Conservation (phyloP, 805 yeast genomes). For the Candida nitratophila region DNA sequence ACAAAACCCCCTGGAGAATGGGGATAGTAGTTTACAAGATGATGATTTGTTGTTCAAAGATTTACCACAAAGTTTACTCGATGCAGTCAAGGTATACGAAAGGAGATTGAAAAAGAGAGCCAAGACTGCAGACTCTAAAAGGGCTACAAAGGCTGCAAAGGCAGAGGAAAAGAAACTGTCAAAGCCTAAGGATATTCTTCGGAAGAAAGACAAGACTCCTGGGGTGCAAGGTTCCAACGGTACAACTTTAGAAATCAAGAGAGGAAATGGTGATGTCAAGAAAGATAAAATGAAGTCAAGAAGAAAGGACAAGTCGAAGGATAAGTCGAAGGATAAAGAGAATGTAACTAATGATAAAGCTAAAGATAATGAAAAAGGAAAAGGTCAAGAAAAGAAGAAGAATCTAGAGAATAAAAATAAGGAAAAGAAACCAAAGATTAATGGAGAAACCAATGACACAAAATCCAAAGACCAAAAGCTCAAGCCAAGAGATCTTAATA, state of each 20-base stretch:
- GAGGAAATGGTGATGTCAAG: background rate
- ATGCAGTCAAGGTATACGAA: background rate
- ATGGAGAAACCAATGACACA: too few relatives aligned
- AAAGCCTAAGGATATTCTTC: too few relatives aligned
- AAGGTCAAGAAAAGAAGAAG: background rate
- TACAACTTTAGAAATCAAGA: too few relatives aligned
- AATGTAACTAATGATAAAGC: background rate
- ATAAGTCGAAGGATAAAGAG: slow-evolving; percentile 6
- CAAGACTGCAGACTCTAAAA: background rate
- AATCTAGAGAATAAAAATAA: slow-evolving; percentile 2
- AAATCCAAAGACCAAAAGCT: too few relatives aligned
- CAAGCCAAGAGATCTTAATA: too few relatives aligned
- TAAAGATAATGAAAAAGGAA: background rate
- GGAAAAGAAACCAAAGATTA: background rate
- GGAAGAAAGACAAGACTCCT: too few relatives aligned
- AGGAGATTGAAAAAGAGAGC: background rate
- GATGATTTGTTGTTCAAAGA: slow-evolving; percentile 9
- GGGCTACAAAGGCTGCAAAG: slow-evolving; percentile 2
- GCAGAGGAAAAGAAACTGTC: too few relatives aligned
- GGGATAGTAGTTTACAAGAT: background rate
- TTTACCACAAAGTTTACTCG: slow-evolving; percentile 9
- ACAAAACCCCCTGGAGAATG: background rate
- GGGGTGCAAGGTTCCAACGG: too few relatives aligned
- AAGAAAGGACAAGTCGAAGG: slow-evolving; percentile 5
- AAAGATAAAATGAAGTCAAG: slow-evolving; percentile 4